These are phyloP conservation scores for Boletus rubroflammeus DNA, from an alignment of 768 basidiomycete species.

Conservation along the genomic window DNA sequence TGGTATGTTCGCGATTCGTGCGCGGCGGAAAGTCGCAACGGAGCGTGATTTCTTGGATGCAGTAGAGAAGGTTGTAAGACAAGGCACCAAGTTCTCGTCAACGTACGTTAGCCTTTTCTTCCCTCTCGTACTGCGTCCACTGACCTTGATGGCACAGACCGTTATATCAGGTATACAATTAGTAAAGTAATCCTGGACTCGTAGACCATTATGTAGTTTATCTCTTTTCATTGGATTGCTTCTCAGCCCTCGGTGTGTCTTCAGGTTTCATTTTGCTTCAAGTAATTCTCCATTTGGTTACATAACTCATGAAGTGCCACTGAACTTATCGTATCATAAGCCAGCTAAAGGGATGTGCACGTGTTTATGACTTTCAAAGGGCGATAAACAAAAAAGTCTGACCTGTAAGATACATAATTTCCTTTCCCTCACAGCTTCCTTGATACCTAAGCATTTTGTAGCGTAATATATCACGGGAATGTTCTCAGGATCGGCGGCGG, in stretches of 20 bases:
- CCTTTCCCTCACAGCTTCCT: no score
- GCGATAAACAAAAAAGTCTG: background rate
- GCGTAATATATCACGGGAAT: no score
- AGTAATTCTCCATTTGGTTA: background rate
- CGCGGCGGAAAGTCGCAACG: constrained; percentile 92
- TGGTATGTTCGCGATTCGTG: constrained; percentile 99
- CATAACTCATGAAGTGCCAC: background rate
- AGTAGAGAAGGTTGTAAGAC: constrained; percentile 97
- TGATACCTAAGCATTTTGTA: no score
- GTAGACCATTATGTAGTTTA: constrained; percentile 16
- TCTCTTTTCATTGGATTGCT: background rate
- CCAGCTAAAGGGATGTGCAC: background rate
- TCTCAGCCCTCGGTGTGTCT: background rate
- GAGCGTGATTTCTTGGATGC: constrained; percentile 97
- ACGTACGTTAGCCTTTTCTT: constrained; percentile 56
- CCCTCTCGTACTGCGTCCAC: background rate
- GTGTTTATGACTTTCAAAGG: background rate
- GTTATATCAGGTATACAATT: constrained; percentile 92
- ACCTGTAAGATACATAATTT: no score
- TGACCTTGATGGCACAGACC: constrained; percentile 46
- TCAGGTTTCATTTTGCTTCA: background rate
- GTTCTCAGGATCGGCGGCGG: no score
- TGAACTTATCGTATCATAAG: background rate
- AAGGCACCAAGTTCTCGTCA: constrained; percentile 97
- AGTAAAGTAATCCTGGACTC: constrained; percentile 32